Conservation (phyloP, 2,329 filamentous ascomycete species). For the Juglanconis sp. region DNA sequence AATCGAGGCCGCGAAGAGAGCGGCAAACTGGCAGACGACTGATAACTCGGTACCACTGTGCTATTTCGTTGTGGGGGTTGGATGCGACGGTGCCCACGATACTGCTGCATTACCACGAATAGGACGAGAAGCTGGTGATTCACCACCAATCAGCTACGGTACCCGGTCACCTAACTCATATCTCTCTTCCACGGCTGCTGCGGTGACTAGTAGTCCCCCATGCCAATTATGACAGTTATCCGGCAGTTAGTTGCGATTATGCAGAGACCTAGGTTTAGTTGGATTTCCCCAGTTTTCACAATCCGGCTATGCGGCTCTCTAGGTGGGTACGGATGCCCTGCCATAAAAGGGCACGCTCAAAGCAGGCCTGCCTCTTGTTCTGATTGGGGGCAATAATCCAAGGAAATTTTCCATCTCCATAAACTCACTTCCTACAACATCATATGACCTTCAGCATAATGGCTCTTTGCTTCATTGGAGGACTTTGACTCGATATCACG, state of each 20-base stretch:
- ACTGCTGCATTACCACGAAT: background rate
- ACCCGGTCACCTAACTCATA: background rate
- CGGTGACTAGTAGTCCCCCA: background rate
- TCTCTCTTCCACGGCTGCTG: background rate
- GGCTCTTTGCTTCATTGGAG: constrained; percentile 3
- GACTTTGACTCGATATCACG: background rate
- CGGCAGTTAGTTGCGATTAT: background rate
- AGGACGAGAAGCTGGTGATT: background rate
- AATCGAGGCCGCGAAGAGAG: too few species aligned
- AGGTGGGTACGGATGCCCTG: background rate
- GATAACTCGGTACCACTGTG: too few species aligned
- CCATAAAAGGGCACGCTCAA: background rate
- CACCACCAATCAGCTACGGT: background rate
- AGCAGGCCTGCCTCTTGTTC: background rate
- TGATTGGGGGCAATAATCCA: background rate
- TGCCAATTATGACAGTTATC: background rate
- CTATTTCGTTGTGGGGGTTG: too few species aligned
- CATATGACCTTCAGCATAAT: background rate
- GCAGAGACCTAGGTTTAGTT: background rate
- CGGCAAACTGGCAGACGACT: too few species aligned
- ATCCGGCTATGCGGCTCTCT: too few species aligned
- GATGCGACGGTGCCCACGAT: too few species aligned
- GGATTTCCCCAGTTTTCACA: background rate
- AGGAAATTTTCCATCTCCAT: background rate
- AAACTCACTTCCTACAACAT: too few species aligned